Conservation (phyloP, 345 rosid species). For the Sonneratia alba region DNA sequence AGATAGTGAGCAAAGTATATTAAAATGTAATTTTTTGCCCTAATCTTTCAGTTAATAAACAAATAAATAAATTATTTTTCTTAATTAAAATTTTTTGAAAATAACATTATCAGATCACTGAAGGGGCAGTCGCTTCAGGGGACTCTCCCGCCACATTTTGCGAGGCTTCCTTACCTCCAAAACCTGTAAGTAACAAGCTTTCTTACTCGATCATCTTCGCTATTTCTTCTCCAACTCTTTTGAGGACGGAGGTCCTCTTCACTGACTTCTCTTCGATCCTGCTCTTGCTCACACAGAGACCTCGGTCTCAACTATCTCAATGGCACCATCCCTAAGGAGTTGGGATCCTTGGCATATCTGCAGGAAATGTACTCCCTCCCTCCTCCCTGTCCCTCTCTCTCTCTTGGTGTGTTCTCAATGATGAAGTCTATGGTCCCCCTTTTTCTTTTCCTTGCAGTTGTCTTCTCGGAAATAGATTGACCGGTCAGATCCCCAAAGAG, state of each 20-base stretch:
- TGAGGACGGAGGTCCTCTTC: background rate
- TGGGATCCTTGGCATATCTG: conserved; percentile 8
- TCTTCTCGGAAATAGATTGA: conserved; percentile 4
- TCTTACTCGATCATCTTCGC: background rate
- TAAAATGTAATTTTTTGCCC: background rate
- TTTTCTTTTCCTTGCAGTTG: background rate
- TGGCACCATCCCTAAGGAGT: conserved; percentile 6
- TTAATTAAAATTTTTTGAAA: background rate
- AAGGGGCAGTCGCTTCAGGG: conserved; percentile 6
- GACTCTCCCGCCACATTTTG: conserved; percentile 6
- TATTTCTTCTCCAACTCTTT: background rate
- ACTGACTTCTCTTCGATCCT: background rate
- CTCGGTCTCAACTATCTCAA: conserved; percentile 8
- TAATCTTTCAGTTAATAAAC: background rate
- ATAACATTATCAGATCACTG: background rate
- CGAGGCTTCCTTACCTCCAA: conserved; percentile 7
- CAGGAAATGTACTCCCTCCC: background rate
- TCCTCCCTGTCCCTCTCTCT: no score
- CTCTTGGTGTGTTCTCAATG: no score
- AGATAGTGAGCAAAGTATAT: no score
- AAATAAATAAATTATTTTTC: background rate
- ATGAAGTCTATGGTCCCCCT: background rate
- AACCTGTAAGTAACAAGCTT: conserved; percentile 4
- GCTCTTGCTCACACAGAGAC: conserved; percentile 1
- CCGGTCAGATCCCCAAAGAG: conserved; percentile 12